Evolutionary conservation across 169 alveolate species (phyloP).

Genomic region (Cryptosporidium canis): DNA sequence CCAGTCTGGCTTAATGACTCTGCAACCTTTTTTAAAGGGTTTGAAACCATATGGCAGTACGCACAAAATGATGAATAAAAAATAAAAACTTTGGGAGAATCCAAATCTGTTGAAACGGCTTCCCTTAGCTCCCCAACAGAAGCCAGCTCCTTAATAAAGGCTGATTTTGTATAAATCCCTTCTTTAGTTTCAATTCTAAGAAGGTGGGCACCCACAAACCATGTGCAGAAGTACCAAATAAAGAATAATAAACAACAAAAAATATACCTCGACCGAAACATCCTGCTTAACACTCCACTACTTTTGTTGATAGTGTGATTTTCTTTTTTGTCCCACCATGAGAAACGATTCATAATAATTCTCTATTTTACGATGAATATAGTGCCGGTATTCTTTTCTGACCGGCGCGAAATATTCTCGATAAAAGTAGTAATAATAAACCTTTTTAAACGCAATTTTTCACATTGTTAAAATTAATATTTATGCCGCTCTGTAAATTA

Average conservation of each 20-base stretch:
- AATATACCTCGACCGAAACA: conserved; percentile 20
- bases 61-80: conserved; percentile 62
- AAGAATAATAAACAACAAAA: conserved; percentile 12
- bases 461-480: neutral
- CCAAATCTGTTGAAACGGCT: neutral
- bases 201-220: conserved; percentile 73
- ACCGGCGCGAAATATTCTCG: neutral
- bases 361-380: neutral
- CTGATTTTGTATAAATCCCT: conserved; percentile 36
- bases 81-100: conserved; percentile 24
- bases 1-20: conserved; percentile 39
- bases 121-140: conserved; percentile 32
- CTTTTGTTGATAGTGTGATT: neutral
- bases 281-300: conserved; percentile 3
- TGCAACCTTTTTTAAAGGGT: conserved; percentile 57
- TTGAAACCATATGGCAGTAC: conserved; percentile 53
- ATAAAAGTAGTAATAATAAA: neutral
- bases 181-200: conserved; percentile 42
- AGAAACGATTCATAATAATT: conserved; percentile 57
- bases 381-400: neutral
- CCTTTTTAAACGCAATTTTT: neutral
- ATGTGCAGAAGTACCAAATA: conserved; percentile 53
- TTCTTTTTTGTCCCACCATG: conserved; percentile 11
- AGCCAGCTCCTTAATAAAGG: conserved; percentile 23
- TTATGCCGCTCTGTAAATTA: neutral